phyloP scores from a whole-genome alignment of 176 grass and related monocot genomes.

The Pontederia crassipes region DNA sequence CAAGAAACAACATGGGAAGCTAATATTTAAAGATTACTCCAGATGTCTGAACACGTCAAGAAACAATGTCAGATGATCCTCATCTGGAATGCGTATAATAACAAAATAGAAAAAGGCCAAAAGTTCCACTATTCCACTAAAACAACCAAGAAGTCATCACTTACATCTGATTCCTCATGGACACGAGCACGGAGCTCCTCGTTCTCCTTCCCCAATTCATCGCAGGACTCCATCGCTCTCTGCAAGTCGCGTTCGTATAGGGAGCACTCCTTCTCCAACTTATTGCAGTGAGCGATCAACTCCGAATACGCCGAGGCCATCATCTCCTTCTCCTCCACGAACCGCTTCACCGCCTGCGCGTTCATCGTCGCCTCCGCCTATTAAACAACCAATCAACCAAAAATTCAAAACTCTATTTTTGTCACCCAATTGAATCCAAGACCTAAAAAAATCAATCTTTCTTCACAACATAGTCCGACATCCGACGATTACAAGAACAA shows the following conservation, averaged over 20 bases:
- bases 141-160: conserved; percentile 11
- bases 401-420: not conserved
- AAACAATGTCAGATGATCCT: too few species aligned
- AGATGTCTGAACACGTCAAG: too few species aligned
- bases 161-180: conserved; percentile 23
- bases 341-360: conserved; percentile 52
- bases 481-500: not conserved
- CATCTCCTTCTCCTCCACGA: conserved; percentile 70
- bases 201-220: conserved; percentile 67
- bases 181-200: conserved; percentile 40
- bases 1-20: too few species aligned
- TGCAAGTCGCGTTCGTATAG: conserved; percentile 86
- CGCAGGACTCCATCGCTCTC: conserved; percentile 68
- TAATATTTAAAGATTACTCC: too few species aligned
- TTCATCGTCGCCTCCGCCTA: conserved; percentile 72
- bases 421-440: too few species aligned
- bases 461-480: not conserved
- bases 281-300: conserved; percentile 34
- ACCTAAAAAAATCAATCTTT: not conserved
- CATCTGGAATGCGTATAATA: too few species aligned
- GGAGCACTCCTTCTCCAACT: conserved; percentile 53
- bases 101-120: too few species aligned
- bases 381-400: not conserved
- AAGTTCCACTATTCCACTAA: too few species aligned
- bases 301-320: conserved; percentile 26